Percentiles rank a stretch among this genome's conserved stretches.
Evolutionary conservation across 2,329 filamentous ascomycete species (phyloP).

Genomic region (Aureobasidium sp.): DNA sequence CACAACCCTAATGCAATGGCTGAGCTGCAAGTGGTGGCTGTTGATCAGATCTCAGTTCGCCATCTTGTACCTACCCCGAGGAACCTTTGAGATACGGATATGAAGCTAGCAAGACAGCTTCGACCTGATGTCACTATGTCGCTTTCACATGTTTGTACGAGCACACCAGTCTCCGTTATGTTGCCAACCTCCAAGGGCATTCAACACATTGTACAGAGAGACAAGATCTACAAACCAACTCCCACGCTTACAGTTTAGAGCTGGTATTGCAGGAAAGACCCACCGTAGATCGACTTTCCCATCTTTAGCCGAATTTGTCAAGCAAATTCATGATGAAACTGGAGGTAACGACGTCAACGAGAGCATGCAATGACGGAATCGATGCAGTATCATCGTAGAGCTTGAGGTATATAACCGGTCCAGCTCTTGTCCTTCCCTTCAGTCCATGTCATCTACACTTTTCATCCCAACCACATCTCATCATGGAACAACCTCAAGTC

Average conservation of each 20-base stretch:
- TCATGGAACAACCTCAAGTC: not conserved
- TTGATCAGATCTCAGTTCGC: not conserved
- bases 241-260: not conserved
- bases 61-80: not conserved
- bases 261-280: not conserved
- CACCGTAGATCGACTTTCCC: not conserved
- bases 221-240: not conserved
- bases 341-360: not conserved
- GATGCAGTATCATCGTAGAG: not conserved
- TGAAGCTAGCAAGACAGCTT: not conserved
- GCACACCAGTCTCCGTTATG: not conserved
- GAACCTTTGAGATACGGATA: not conserved
- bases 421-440: not conserved
- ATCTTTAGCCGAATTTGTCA: not conserved
- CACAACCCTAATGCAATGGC: not conserved
- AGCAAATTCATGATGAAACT: not conserved
- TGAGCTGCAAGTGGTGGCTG: not conserved
- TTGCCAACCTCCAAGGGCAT: not conserved
- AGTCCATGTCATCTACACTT: not conserved
- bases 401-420: not conserved
- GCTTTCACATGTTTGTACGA: not conserved
- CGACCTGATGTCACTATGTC: constrained; percentile 1
- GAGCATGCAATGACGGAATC: not conserved
- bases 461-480: not conserved
- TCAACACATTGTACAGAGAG: not conserved